phyloP scores from a whole-genome alignment of 352 stramenopile species.

The Peronospora destructor region DNA sequence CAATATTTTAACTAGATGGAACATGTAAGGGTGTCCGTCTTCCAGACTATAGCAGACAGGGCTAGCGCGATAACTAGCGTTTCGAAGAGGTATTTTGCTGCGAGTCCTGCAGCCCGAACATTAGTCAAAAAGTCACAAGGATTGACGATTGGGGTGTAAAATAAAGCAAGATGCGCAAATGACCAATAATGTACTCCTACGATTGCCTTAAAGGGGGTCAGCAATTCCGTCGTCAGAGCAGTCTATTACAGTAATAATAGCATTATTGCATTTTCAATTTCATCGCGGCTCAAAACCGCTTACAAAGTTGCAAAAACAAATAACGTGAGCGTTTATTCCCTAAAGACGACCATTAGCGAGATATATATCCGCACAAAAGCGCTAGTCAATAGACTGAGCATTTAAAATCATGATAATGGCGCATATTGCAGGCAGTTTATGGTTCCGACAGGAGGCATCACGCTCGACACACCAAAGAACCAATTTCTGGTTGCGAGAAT shows the following conservation, averaged over 20 bases:
- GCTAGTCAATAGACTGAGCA: neutral
- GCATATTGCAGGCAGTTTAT: too few relatives aligned
- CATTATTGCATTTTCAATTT: constrained; percentile 30
- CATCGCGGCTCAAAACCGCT: constrained; percentile 6
- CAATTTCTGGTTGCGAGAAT: constrained; percentile 35
- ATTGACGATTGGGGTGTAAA: neutral
- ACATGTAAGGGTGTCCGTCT: too few relatives aligned
- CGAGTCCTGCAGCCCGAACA: constrained; percentile 10
- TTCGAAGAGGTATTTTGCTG: constrained; percentile 17
- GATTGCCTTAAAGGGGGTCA: constrained; percentile 2
- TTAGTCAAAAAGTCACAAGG: neutral
- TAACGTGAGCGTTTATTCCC: neutral
- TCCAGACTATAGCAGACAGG: neutral
- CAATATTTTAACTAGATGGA: neutral
- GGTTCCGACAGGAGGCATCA: too few relatives aligned
- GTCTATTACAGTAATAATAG: constrained; percentile 18
- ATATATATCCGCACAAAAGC: too few relatives aligned
- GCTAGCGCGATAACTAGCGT: constrained; percentile 4
- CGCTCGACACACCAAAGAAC: constrained; percentile 29
- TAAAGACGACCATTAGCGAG: neutral
- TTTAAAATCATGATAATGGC: too few relatives aligned
- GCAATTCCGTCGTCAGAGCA: constrained; percentile 16
- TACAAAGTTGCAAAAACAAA: constrained; percentile 7
- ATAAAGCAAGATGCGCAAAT: neutral
- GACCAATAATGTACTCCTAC: constrained; percentile 1